Percentiles rank a stretch among this genome's conserved stretches.
These are phyloP conservation scores for Hyphochytrium catenoides DNA, from an alignment of 352 stramenopile species.

Conservation along the genomic window DNA sequence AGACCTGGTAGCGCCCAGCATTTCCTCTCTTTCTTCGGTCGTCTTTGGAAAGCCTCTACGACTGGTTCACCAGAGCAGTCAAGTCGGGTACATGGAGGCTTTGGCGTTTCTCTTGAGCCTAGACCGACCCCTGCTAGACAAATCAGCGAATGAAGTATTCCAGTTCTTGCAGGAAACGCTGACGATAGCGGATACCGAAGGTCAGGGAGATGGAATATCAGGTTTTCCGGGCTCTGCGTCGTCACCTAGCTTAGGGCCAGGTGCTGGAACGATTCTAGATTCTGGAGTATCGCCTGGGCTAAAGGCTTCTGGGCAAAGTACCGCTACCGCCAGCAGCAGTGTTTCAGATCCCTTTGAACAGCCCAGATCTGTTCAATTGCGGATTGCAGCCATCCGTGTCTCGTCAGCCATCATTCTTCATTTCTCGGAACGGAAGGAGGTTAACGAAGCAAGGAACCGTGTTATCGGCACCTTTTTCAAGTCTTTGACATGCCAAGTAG, in stretches of 20 bases:
- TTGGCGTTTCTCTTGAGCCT: conserved; percentile 49
- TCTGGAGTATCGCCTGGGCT: no score
- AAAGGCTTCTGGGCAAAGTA: no score
- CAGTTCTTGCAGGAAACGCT: no score
- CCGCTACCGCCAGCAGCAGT: no score
- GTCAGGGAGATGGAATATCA: no score
- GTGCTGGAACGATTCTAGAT: no score
- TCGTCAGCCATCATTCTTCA: conserved; percentile 57
- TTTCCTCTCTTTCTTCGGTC: no score
- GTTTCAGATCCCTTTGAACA: conserved; percentile 61
- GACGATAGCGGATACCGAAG: no score
- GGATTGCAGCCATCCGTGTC: conserved; percentile 59
- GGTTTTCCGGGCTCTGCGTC: no score
- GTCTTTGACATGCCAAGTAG: conserved; percentile 54
- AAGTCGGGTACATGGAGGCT: conserved; percentile 51
- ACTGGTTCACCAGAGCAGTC: conserved; percentile 29
- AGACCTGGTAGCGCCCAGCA: no score
- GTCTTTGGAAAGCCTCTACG: conserved; percentile 42
- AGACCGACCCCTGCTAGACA: conserved; percentile 38
- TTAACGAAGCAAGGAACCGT: conserved; percentile 52
- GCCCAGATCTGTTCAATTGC: conserved; percentile 43
- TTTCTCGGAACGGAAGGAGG: conserved; percentile 48
- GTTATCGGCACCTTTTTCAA: conserved; percentile 70
- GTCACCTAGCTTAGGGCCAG: no score
- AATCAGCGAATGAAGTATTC: no score